phyloP scores from a whole-genome alignment of 352 stramenopile genomes.

The Pythium guiyangense region DNA sequence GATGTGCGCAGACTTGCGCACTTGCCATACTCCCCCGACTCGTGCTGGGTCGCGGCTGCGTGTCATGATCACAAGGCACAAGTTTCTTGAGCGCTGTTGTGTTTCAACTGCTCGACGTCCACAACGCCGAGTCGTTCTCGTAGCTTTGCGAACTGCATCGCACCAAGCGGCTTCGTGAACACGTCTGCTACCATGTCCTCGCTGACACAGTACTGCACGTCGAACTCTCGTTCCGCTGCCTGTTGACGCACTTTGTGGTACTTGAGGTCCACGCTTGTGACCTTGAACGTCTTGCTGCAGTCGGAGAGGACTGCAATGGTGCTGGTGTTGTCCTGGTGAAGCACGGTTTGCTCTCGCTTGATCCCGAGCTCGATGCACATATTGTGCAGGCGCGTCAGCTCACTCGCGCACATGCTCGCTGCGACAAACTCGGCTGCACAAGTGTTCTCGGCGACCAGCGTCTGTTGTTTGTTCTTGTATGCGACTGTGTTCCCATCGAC shows the following conservation, averaged over 20 bases:
- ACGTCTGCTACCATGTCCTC: constrained; percentile 13
- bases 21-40: too few species aligned
- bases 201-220: neutral
- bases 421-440: neutral
- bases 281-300: constrained; percentile 74
- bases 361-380: constrained; percentile 75
- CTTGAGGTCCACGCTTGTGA: neutral
- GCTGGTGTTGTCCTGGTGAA: neutral
- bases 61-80: too few species aligned
- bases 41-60: too few species aligned
- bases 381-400: constrained; percentile 57
- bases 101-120: too few species aligned
- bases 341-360: neutral
- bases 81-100: too few species aligned
- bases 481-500: neutral
- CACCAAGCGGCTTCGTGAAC: too few species aligned
- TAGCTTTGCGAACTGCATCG: too few species aligned
- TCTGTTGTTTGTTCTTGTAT: neutral
- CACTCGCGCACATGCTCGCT: constrained; percentile 54
- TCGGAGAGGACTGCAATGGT: neutral
- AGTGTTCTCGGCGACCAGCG: too few species aligned
- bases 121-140: too few species aligned
- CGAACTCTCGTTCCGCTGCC: neutral
- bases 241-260: neutral
- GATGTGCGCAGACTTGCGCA: too few species aligned